Conservation (phyloP, 208 protist genomes). For the Crithidia fasciculata region DNA sequence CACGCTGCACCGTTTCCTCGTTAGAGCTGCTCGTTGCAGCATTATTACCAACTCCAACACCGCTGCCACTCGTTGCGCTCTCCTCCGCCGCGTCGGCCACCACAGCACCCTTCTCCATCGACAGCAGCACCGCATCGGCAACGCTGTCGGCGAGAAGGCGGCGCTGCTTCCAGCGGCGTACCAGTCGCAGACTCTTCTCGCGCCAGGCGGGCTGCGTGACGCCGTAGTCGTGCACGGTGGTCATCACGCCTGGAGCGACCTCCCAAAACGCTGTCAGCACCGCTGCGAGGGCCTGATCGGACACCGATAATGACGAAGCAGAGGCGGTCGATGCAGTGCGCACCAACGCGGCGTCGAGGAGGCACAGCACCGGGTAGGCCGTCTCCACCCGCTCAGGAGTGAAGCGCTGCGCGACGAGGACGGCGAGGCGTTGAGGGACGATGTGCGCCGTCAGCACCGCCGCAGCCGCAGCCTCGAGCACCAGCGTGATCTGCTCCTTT, state of each 20-base stretch:
- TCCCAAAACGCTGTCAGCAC: constrained; percentile 68
- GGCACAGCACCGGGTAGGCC: constrained; percentile 74
- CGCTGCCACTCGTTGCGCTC: background rate
- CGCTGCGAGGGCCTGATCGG: constrained; percentile 29
- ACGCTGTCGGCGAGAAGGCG: constrained; percentile 32
- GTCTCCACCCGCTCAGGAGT: constrained; percentile 43
- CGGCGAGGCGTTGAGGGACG: constrained; percentile 52
- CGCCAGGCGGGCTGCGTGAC: constrained; percentile 35
- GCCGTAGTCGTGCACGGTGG: constrained; percentile 40
- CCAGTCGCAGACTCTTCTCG: constrained; percentile 61
- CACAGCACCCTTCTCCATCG: constrained; percentile 31
- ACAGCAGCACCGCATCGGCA: constrained; percentile 30
- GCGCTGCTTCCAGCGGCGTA: constrained; percentile 65
- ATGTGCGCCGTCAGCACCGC: constrained; percentile 41
- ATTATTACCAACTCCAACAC: background rate
- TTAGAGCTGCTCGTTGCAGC: no score
- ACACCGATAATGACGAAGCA: constrained; percentile 10
- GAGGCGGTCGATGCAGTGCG: constrained; percentile 14
- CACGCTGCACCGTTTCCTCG: background rate
- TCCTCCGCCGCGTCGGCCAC: background rate
- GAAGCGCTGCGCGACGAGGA: constrained; percentile 73
- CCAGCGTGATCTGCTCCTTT: constrained; percentile 66
- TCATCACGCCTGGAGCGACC: constrained; percentile 31
- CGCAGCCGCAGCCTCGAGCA: constrained; percentile 28
- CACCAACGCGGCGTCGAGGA: constrained; percentile 67